Conservation (phyloP, 495 filamentous ascomycete species). For the Xylaria palmicola region DNA sequence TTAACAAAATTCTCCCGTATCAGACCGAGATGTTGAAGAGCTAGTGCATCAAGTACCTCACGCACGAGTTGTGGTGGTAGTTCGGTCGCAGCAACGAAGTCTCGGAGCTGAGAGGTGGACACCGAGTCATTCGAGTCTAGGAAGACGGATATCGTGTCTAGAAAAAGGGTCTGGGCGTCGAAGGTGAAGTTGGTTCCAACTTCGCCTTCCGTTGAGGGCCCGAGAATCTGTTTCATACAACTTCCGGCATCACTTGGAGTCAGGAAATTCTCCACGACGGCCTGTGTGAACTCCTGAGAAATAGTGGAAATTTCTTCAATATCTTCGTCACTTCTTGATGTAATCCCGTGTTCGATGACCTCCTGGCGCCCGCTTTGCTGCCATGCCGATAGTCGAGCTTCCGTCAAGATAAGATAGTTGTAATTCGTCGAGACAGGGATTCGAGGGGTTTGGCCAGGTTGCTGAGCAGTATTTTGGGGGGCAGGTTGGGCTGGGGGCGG, state of each 20-base stretch:
- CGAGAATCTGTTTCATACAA: slow-evolving; percentile 72
- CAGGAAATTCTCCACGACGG: slow-evolving; percentile 67
- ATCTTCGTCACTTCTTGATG: slow-evolving; percentile 65
- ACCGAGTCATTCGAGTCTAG: slow-evolving; percentile 61
- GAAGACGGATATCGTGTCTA: slow-evolving; percentile 77
- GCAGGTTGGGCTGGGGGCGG: slow-evolving; percentile 22
- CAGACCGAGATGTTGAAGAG: slow-evolving; percentile 72
- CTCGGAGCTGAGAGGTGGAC: slow-evolving; percentile 41
- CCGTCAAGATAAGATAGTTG: slow-evolving; percentile 50
- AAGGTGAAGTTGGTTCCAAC: slow-evolving; percentile 45
- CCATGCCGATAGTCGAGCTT: slow-evolving; percentile 47
- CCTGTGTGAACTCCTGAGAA: slow-evolving; percentile 81
- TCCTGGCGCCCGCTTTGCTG: slow-evolving; percentile 49
- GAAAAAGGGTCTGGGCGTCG: slow-evolving; percentile 69
- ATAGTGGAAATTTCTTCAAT: slow-evolving; percentile 62
- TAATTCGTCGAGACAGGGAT: slow-evolving; percentile 38
- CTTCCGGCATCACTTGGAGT: slow-evolving; percentile 65
- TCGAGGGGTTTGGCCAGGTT: slow-evolving; percentile 17
- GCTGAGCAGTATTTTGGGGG: slow-evolving; percentile 21
- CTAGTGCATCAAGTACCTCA: slow-evolving; percentile 72
- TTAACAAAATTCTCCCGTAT: slow-evolving; percentile 82
- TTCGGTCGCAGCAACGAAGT: slow-evolving; percentile 65
- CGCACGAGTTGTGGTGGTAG: slow-evolving; percentile 74
- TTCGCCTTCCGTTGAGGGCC: slow-evolving; percentile 46
- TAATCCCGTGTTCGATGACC: slow-evolving; percentile 48